Evolutionary conservation across 768 basidiomycete species (phyloP).

Genomic region (Hypholoma sublateritium): DNA sequence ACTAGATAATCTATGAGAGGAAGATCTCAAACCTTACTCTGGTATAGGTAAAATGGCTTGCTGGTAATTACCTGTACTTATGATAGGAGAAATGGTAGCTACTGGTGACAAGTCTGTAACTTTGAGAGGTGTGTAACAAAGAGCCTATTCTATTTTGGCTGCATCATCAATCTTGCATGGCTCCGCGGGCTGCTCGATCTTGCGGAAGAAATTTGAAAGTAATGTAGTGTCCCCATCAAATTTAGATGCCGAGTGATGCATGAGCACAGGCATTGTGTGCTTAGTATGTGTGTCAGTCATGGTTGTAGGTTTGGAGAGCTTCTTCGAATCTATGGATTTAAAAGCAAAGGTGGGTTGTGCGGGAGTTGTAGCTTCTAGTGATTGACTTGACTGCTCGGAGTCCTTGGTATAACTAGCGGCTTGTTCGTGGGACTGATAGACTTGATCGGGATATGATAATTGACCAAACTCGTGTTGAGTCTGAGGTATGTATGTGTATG

Average conservation of each 20-base stretch:
- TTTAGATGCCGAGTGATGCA: constrained; percentile 9
- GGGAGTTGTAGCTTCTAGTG: too few species aligned
- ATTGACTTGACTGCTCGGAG: too few species aligned
- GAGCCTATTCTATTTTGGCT: constrained; percentile 9
- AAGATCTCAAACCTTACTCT: too few species aligned
- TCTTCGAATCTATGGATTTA: too few species aligned
- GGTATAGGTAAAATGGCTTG: too few species aligned
- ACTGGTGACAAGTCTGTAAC: not conserved
- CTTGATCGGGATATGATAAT: not conserved
- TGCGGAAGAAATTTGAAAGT: constrained; percentile 1
- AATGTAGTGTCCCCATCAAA: constrained; percentile 9
- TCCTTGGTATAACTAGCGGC: too few species aligned
- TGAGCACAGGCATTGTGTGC: not conserved
- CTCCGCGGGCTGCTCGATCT: constrained; percentile 3
- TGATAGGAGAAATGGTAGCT: too few species aligned
- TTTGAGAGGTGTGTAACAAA: constrained; percentile 4
- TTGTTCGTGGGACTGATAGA: not conserved
- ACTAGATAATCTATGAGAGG: too few species aligned
- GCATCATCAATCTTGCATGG: not conserved
- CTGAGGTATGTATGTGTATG: not conserved
- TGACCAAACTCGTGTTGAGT: not conserved
- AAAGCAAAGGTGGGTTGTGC: too few species aligned
- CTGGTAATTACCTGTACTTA: too few species aligned
- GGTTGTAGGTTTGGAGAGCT: not conserved
- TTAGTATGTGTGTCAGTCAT: not conserved